These are phyloP conservation scores for Penicillium cataractarum DNA, from an alignment of 495 filamentous ascomycete species.

Conservation along the genomic window DNA sequence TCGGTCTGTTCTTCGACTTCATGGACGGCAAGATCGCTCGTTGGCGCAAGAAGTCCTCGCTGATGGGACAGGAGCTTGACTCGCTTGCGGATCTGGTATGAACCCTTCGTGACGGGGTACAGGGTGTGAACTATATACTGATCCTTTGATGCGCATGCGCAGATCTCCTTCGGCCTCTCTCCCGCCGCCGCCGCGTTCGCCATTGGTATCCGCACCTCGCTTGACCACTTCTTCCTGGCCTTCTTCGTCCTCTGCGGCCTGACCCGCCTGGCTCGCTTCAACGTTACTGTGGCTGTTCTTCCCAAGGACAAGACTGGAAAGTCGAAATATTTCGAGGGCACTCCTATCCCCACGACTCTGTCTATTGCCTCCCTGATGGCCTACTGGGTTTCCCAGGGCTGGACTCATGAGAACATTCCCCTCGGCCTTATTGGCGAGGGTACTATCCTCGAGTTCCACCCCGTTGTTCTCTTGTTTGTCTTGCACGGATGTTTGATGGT, in stretches of 20 bases:
- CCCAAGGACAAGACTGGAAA: constrained; percentile 93
- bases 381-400: constrained; percentile 81
- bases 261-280: constrained; percentile 93
- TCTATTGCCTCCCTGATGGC: constrained; percentile 82
- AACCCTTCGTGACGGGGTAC: not conserved
- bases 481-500: constrained; percentile 89
- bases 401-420: constrained; percentile 76
- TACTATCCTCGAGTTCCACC: constrained; percentile 81
- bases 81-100: constrained; percentile 94
- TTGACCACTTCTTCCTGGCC: constrained; percentile 82
- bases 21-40: constrained; percentile 96
- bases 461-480: constrained; percentile 80
- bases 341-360: constrained; percentile 89
- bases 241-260: constrained; percentile 96
- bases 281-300: constrained; percentile 84
- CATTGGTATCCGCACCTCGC: constrained; percentile 81
- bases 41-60: constrained; percentile 91
- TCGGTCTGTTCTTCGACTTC: constrained; percentile 97
- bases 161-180: constrained; percentile 96
- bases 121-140: constrained; percentile 1
- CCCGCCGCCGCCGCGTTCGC: constrained; percentile 87
- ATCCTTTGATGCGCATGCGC: not conserved
- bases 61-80: constrained; percentile 98
- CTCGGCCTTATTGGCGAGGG: constrained; percentile 66
- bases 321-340: constrained; percentile 93